phyloP scores from a whole-genome alignment of 129 eudicot species.

The Chrysanthemum makinoi region DNA sequence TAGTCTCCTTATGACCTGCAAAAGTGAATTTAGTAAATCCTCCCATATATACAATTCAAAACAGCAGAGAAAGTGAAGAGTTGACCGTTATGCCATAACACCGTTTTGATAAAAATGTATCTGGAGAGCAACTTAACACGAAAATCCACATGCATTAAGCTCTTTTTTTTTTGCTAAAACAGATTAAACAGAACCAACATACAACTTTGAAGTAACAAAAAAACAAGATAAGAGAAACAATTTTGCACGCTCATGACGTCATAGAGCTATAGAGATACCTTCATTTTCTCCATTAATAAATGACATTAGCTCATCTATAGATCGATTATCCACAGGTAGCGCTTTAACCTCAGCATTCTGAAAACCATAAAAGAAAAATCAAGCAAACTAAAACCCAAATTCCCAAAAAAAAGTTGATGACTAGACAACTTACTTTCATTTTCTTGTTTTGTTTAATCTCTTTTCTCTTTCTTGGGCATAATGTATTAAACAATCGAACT shows the following conservation, averaged over 20 bases:
- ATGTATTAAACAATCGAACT: constrained; percentile 60
- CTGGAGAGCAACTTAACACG: neutral
- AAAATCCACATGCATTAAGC: neutral
- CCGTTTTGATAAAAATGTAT: neutral
- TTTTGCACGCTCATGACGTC: neutral
- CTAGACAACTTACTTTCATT: constrained; percentile 39
- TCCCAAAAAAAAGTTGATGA: neutral
- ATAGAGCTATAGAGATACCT: constrained; percentile 25
- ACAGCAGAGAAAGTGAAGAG: neutral
- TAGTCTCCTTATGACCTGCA: constrained; percentile 52
- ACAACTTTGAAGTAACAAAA: constrained; percentile 13
- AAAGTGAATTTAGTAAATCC: constrained; percentile 2
- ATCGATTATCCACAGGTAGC: constrained; percentile 50
- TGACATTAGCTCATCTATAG: constrained; percentile 67
- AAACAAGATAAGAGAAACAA: neutral
- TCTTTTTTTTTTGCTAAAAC: neutral
- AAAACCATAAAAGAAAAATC: neutral
- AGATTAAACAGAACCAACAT: neutral
- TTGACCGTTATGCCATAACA: neutral
- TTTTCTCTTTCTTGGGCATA: constrained; percentile 67
- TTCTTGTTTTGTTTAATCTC: constrained; percentile 25
- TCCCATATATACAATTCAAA: neutral
- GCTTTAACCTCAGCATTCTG: constrained; percentile 52
- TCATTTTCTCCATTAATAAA: constrained; percentile 66
- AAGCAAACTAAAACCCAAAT: neutral